Percentiles rank a stretch among this genome's conserved stretches.
Conservation (phyloP, 2,329 filamentous ascomycete species). For the Tolypocladium sp. region DNA sequence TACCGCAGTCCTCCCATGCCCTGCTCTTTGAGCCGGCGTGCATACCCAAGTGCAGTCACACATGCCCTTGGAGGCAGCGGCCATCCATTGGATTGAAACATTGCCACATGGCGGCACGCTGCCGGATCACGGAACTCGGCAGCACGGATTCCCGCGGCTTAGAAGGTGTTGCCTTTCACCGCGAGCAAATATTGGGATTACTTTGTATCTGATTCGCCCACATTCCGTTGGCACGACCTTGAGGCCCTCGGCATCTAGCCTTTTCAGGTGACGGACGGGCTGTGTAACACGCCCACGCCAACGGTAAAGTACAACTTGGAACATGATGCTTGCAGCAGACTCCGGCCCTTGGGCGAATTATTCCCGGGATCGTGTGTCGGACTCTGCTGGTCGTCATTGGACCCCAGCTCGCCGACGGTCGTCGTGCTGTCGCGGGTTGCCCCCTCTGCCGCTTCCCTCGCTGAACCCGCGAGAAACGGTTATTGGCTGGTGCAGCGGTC, state of each 20-base stretch:
- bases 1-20: background rate
- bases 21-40: background rate
- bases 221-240: background rate
- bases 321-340: background rate
- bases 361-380: background rate
- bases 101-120: conserved; percentile 38
- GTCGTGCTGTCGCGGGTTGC: conserved; percentile 16
- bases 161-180: background rate
- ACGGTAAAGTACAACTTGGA: background rate
- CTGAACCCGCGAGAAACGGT: conserved; percentile 26
- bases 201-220: background rate
- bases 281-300: background rate
- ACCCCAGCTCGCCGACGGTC: conserved; percentile 5
- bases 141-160: background rate
- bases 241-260: background rate
- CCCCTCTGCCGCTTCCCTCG: conserved; percentile 11
- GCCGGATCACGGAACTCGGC: conserved; percentile 27
- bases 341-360: background rate
- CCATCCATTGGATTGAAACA: conserved; percentile 13
- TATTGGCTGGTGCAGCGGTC: conserved; percentile 47
- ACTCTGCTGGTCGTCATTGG: background rate
- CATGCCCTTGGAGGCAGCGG: background rate
- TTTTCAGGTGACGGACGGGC: background rate
- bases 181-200: background rate
- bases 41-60: conserved; percentile 5